phyloP scores from a whole-genome alignment of 208 protist species.

The Ichthyophonus hoferi region DNA sequence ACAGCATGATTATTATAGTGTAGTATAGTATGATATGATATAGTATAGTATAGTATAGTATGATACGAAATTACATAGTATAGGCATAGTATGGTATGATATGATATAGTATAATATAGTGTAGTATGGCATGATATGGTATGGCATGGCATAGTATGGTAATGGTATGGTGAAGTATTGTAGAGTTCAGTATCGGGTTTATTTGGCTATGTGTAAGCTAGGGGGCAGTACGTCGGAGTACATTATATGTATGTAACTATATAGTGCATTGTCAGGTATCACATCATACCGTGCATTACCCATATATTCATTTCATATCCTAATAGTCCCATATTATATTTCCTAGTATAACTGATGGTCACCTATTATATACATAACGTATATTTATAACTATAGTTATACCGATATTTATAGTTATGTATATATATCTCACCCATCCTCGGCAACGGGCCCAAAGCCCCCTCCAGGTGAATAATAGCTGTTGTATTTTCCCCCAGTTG shows the following conservation, averaged over 20 bases:
- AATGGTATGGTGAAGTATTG: constrained; percentile 12
- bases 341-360: no score
- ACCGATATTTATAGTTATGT: not conserved
- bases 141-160: constrained; percentile 34
- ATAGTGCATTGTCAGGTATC: no score
- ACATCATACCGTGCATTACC: no score
- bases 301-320: no score
- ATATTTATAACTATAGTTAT: not conserved
- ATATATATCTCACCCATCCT: constrained; percentile 47
- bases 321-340: no score
- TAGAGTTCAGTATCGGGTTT: no score
- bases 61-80: constrained; percentile 13
- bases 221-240: no score
- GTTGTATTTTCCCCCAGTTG: not conserved
- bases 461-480: constrained; percentile 51
- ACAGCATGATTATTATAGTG: not conserved
- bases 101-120: constrained; percentile 27
- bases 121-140: constrained; percentile 35
- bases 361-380: not conserved
- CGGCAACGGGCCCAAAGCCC: constrained; percentile 73
- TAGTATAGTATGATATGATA: not conserved
- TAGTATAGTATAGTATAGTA: constrained; percentile 23
- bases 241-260: no score
- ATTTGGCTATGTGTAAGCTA: no score
- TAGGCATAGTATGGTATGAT: constrained; percentile 29